A percentile compares a stretch with the other conserved stretches of the same genome.
These are phyloP conservation scores for Eruca vesicaria DNA, from an alignment of 441 rosid genomes.

Conservation along the genomic window DNA sequence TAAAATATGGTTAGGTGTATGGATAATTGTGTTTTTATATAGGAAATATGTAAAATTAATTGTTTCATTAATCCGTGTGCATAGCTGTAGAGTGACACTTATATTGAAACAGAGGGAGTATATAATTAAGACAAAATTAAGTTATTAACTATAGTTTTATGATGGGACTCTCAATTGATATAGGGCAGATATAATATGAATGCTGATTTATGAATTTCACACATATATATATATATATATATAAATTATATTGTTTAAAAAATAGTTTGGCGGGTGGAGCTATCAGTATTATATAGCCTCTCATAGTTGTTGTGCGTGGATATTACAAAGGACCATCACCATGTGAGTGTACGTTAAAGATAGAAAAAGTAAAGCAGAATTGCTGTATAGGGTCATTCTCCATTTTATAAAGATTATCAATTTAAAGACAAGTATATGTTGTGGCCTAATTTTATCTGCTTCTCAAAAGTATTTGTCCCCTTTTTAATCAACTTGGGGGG, in stretches of 20 bases:
- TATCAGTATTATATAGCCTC: not conserved
- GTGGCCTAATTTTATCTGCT: conserved; percentile 23
- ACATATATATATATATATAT: too few relatives aligned
- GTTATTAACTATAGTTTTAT: not conserved
- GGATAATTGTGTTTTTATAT: too few relatives aligned
- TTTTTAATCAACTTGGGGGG: conserved; percentile 15
- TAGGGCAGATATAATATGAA: not conserved
- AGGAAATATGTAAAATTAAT: too few relatives aligned
- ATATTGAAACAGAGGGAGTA: too few relatives aligned
- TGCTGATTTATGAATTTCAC: not conserved
- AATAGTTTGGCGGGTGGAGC: conserved; percentile 5
- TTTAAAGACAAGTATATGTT: conserved; percentile 22
- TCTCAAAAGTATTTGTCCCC: conserved; percentile 23
- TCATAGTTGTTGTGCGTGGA: not conserved
- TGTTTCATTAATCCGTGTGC: too few relatives aligned
- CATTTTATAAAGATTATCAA: conserved; percentile 26
- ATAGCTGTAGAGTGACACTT: too few relatives aligned
- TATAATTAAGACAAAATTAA: not conserved
- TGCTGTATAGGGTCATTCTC: conserved; percentile 16
- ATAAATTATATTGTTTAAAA: too few relatives aligned
- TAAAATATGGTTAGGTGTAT: too few relatives aligned
- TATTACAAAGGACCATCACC: not conserved
- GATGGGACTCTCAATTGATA: not conserved
- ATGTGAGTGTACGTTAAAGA: conserved; percentile 5
- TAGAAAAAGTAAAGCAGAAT: conserved; percentile 18